A percentile compares a stretch with the other conserved stretches of the same genome.
Conservation (phyloP, 1,284 basidiomycete genomes). For the Clitocybe nebularis region DNA sequence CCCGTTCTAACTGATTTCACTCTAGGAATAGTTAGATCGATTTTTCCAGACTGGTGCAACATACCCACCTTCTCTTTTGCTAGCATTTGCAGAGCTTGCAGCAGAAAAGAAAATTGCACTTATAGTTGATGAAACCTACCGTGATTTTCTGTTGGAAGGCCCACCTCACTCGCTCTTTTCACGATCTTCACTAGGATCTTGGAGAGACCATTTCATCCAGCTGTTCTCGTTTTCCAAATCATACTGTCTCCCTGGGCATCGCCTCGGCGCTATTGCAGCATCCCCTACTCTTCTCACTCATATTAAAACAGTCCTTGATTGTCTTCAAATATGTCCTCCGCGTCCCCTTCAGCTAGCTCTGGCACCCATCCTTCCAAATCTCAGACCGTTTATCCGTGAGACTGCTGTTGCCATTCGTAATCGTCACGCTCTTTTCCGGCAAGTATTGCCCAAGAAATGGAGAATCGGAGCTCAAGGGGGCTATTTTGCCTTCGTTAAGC, state of each 20-base stretch:
- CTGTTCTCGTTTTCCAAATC: slow-evolving; percentile 83
- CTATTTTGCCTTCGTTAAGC: slow-evolving; percentile 74
- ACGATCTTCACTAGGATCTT: slow-evolving; percentile 28
- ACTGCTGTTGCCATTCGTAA: slow-evolving; percentile 49
- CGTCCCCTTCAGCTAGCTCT: slow-evolving; percentile 69
- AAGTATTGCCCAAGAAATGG: slow-evolving; percentile 48
- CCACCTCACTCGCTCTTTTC: slow-evolving; percentile 50
- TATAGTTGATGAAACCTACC: slow-evolving; percentile 88
- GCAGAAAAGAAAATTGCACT: slow-evolving; percentile 58
- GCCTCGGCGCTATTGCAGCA: slow-evolving; percentile 76
- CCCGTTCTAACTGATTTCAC: neutral
- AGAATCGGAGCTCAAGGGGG: slow-evolving; percentile 63
- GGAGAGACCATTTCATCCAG: slow-evolving; percentile 66
- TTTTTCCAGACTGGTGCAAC: slow-evolving; percentile 69
- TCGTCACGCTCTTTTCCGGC: slow-evolving; percentile 61
- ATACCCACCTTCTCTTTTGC: slow-evolving; percentile 61
- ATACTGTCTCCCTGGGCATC: slow-evolving; percentile 83
- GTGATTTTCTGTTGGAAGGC: slow-evolving; percentile 67
- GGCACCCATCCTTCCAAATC: slow-evolving; percentile 45
- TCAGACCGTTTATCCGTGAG: slow-evolving; percentile 52
- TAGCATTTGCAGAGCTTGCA: slow-evolving; percentile 64
- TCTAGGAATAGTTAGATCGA: slow-evolving; percentile 4
- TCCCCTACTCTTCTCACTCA: slow-evolving; percentile 52
- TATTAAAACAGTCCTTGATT: slow-evolving; percentile 70
- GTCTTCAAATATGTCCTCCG: slow-evolving; percentile 77